phyloP scores from a whole-genome alignment of 768 basidiomycete genomes.

The Auricularia cornea region DNA sequence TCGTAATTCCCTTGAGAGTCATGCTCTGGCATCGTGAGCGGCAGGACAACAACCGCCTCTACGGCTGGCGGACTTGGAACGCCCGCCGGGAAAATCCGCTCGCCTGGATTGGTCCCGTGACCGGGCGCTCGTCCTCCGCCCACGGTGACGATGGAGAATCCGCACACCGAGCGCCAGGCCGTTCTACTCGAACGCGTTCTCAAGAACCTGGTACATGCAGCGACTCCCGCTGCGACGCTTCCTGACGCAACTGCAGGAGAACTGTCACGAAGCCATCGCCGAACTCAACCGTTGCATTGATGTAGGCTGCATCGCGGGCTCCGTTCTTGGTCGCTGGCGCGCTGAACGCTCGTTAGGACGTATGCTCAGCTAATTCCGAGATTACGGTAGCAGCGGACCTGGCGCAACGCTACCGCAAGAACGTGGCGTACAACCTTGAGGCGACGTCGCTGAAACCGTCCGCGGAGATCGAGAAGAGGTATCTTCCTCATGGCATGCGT shows the following conservation, averaged over 20 bases:
- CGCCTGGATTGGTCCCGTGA: no score
- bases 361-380: slow-evolving; percentile 68
- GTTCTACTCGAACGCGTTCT: slow-evolving; percentile 84
- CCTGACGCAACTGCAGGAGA: slow-evolving; percentile 47
- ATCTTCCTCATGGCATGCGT: no score
- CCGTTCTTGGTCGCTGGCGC: no score
- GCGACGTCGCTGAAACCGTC: slow-evolving; percentile 26
- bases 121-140: no score
- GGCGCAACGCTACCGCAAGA: slow-evolving; percentile 80
- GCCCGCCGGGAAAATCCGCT: no score
- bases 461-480: background rate
- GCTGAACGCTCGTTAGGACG: slow-evolving; percentile 44
- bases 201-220: slow-evolving; percentile 84
- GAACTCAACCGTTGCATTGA: slow-evolving; percentile 86
- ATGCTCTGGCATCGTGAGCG: no score
- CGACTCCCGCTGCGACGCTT: background rate
- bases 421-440: slow-evolving; percentile 87
- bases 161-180: slow-evolving; percentile 87
- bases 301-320: slow-evolving; percentile 40
- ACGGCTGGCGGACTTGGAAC: no score
- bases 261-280: slow-evolving; percentile 83
- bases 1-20: no score
- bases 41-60: no score
- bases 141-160: slow-evolving; percentile 92
- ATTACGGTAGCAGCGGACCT: slow-evolving; percentile 78